Percentiles rank a stretch among this genome's conserved stretches.
Evolutionary conservation across 2,329 filamentous ascomycete species (phyloP).

Genomic region (Arthroderma sp.): DNA sequence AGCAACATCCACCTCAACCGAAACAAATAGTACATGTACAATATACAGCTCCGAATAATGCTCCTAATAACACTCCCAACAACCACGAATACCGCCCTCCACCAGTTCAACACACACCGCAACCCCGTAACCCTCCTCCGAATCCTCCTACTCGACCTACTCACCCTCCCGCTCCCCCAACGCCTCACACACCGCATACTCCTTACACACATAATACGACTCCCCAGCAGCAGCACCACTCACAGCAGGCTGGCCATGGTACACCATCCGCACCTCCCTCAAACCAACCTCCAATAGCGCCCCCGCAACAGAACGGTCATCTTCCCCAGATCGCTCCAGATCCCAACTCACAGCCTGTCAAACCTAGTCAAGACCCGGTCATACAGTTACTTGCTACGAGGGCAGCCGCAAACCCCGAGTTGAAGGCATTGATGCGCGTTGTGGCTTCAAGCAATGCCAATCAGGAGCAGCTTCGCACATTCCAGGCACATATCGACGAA

Average conservation of each 20-base stretch:
- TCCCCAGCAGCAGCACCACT: slow-evolving; percentile 1
- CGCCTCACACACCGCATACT: neutral
- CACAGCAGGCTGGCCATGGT: too few relatives aligned
- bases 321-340: slow-evolving; percentile 14
- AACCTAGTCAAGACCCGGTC: slow-evolving; percentile 36
- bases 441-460: slow-evolving; percentile 38
- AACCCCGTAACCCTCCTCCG: neutral
- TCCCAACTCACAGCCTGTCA: slow-evolving; percentile 18
- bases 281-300: slow-evolving; percentile 4
- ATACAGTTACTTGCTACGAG: slow-evolving; percentile 41
- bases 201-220: slow-evolving; percentile 1
- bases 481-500: slow-evolving; percentile 39
- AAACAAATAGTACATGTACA: slow-evolving; percentile 32
- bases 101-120: slow-evolving; percentile 15
- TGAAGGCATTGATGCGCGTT: slow-evolving; percentile 39
- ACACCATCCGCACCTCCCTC: neutral
- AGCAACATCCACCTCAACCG: slow-evolving; percentile 11
- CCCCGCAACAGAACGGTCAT: neutral
- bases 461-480: slow-evolving; percentile 35
- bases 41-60: slow-evolving; percentile 19
- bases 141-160: neutral
- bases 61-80: slow-evolving; percentile 23
- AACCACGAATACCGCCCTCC: slow-evolving; percentile 32
- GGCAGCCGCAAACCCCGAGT: slow-evolving; percentile 34
- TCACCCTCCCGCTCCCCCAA: slow-evolving; percentile 1